Base-by-base conservation (phyloP, 805 yeast genomes). In the Yarrowia hollandica region DNA sequence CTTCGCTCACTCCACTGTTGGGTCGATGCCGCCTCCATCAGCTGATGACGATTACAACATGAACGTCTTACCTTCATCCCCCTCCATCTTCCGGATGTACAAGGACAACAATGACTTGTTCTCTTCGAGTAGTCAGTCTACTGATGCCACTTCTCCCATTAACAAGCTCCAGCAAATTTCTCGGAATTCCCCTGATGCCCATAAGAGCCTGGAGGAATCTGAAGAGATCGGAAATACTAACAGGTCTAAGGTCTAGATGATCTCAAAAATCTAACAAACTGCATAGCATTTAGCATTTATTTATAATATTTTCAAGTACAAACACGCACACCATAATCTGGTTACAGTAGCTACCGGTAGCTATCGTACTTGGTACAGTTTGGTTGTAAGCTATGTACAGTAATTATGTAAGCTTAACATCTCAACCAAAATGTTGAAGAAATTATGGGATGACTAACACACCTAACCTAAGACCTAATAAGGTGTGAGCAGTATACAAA, bases 71-170 rank as follows among this genome's bases (percentile, higher is more conserved):
- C 58, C 58, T 14, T 35, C 44, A 14, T 52, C 58, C 25, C 58
- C 58, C 5, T 52, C 58, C 25, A 35, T 35, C 22, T 52, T 52
- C 35, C 39, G 58, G 26, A 35, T 52, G 58, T 52, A 52, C 44
- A 35, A 28, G 19, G 58, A 52, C 44, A 34, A 37, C 44, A 52
- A 15, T 21, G 58, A 52, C 26, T 22, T 52, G 34, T 52, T 52
- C 26, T 52, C 58, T 14, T 52, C 58, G 8, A 26, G 58, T 35
- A 35, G 44, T 15, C 58, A 37, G 19, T 33, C 55, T 2, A 52
- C 58, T 7, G 58, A 35, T 4, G 44, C 44, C 14, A 52, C 58
- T 18, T 52, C 58, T 4, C 58, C 58, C 58, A 52, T 52, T 19
- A 26, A 34, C 31, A 52, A 52, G 44, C 58, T 52, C 16, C 42